Evolutionary conservation across 495 filamentous ascomycete genomes (phyloP).

Genomic region (Clavariopsis aquatica): DNA sequence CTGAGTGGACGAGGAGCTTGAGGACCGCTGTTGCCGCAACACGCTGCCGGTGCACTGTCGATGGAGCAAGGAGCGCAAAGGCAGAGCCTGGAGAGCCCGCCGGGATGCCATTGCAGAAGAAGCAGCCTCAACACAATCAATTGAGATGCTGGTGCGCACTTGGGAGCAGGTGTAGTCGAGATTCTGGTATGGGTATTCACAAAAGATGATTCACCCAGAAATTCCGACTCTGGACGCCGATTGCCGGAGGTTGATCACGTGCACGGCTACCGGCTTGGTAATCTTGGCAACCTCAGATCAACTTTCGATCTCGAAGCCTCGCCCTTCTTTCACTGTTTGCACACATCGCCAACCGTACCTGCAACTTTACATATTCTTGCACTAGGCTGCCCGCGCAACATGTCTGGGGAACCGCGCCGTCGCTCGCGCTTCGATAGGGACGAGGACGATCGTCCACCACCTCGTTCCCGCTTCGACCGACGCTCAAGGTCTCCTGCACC

Average conservation of each 20-base stretch:
- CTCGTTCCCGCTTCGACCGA: conserved; percentile 75
- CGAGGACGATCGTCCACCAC: conserved; percentile 66
- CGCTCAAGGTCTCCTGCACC: conserved; percentile 82
- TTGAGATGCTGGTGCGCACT: conserved; percentile 9
- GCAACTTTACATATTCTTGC: neutral
- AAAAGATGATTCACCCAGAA: neutral
- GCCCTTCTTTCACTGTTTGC: neutral
- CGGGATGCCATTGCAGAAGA: conserved; percentile 44
- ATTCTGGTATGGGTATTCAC: no score
- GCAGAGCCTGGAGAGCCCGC: conserved; percentile 44
- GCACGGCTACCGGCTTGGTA: neutral
- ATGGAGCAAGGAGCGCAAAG: conserved; percentile 22
- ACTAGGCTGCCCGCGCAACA: conserved; percentile 47
- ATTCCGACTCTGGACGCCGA: neutral
- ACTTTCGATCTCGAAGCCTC: conserved; percentile 20
- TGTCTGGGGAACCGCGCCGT: conserved; percentile 83
- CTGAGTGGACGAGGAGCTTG: conserved; percentile 72
- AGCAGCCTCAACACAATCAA: conserved; percentile 19
- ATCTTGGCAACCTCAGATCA: conserved; percentile 30
- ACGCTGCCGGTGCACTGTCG: conserved; percentile 2
- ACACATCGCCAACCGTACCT: neutral
- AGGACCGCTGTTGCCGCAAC: conserved; percentile 30
- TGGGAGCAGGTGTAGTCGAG: conserved; percentile 14
- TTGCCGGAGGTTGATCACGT: neutral
- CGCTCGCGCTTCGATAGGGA: conserved; percentile 91